phyloP scores from a whole-genome alignment of 129 eudicot species.

The Flaveria bidentis region DNA sequence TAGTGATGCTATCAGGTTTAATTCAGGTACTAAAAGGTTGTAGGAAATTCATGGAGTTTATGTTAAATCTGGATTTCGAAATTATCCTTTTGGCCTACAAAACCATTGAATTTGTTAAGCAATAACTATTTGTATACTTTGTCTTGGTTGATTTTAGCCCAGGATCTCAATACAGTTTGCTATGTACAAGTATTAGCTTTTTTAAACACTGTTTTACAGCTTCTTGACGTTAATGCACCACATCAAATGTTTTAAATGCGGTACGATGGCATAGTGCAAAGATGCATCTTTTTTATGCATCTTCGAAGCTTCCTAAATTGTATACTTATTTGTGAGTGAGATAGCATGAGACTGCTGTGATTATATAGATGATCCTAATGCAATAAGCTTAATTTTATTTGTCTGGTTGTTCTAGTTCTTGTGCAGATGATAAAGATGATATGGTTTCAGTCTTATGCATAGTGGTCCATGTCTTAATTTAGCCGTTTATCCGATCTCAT shows the following conservation, averaged over 20 bases:
- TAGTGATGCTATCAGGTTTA: not conserved
- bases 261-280: not conserved
- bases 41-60: not conserved
- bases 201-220: not conserved
- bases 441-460: not conserved
- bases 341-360: not conserved
- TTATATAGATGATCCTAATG: not conserved
- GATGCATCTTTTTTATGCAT: not conserved
- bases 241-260: not conserved
- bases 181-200: not conserved
- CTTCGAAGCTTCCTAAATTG: not conserved
- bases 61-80: not conserved
- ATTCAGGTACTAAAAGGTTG: not conserved
- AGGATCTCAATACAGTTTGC: constrained; percentile 7
- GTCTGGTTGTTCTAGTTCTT: not conserved
- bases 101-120: not conserved
- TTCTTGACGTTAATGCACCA: not conserved
- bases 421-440: not conserved
- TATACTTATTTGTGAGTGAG: not conserved
- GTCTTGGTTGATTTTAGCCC: not conserved
- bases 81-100: not conserved
- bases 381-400: not conserved
- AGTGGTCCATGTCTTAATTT: not conserved
- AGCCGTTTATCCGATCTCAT: not conserved
- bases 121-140: not conserved